Conservation (phyloP, 2,329 filamentous ascomycete species). For the Aspergillus jensenii region DNA sequence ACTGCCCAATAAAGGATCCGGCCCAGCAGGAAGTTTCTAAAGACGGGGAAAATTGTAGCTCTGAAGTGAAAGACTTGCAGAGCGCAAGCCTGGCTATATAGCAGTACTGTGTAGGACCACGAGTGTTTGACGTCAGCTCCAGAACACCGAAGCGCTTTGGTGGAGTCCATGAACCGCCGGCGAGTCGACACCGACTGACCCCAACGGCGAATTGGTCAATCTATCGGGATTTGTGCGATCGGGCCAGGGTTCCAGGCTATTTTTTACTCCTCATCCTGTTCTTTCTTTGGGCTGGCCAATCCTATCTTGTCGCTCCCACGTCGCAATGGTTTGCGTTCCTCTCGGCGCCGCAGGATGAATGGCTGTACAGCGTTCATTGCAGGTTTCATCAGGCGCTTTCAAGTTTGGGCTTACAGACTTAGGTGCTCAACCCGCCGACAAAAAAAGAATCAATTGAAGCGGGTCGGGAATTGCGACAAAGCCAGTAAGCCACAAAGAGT, state of each 20-base stretch:
- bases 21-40: background rate
- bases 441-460: background rate
- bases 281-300: slow-evolving; percentile 5
- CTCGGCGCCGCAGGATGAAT: slow-evolving; percentile 2
- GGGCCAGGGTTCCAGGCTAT: background rate
- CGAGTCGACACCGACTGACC: background rate
- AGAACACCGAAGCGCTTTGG: slow-evolving; percentile 13
- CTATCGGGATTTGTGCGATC: background rate
- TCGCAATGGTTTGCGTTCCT: background rate
- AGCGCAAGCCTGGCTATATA: background rate
- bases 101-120: background rate
- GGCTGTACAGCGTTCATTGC: background rate
- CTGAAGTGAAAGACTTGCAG: background rate
- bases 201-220: background rate
- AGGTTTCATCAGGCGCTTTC: slow-evolving; percentile 5
- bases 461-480: background rate
- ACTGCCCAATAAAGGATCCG: background rate
- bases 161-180: slow-evolving; percentile 7
- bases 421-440: background rate
- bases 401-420: background rate
- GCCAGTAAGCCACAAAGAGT: background rate
- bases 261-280: background rate
- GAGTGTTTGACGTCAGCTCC: slow-evolving; percentile 19
- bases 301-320: background rate
- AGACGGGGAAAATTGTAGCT: background rate